Evolutionary conservation across 208 protist genomes (phyloP), one percentile per base, ranked within the genome.

Genomic region (Wallacemonas sp.): DNA sequence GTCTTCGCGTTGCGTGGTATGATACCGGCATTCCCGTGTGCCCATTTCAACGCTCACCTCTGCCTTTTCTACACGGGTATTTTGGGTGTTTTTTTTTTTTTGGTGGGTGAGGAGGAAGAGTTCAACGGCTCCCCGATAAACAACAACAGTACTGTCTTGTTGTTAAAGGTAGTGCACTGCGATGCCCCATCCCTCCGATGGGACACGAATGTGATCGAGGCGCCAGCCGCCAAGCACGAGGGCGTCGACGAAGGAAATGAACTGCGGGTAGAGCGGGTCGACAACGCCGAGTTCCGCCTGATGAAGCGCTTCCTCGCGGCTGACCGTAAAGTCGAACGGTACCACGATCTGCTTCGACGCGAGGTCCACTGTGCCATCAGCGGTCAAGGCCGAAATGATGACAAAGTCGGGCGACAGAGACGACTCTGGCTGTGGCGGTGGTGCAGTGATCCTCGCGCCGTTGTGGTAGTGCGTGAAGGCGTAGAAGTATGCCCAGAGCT

Each of bases 401-500:
- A 76, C 49, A 2, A 88, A 27, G 11, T 41, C 16, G 21, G 61
- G 19, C 12, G 29, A 19, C 27, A 8, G 19, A 11, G 9, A 34
- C 6, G 8, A 6, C n/a, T 57, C 27, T 8, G 49, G 9, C 21
- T 57, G 21, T 9, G 49, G 49, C 21, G 39, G 41, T 23, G 41
- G 29, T 19, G 29, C 16, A n/a, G n/a, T n/a, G 41, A n/a, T 23
- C 4, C 62, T 19, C 0, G 69, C 68, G 17, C 60, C 52, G 32
- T 21, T 19, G 16, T 6, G 46, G 26, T 69, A 34, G 47, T 86
- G 80, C 49, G 48, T 61, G 47, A 72, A 85, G 11, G 83, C 80
- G 69, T 89, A 86, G 43, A 86, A 89, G 61, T 76, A 89, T 0
- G 79, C 83, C 80, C 83, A 89, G 27, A 89, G 64, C 63, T 77